These are phyloP conservation scores for Suhomyces bribrorum DNA, from an alignment of 1,139 yeast genomes.

Conservation along the genomic window DNA sequence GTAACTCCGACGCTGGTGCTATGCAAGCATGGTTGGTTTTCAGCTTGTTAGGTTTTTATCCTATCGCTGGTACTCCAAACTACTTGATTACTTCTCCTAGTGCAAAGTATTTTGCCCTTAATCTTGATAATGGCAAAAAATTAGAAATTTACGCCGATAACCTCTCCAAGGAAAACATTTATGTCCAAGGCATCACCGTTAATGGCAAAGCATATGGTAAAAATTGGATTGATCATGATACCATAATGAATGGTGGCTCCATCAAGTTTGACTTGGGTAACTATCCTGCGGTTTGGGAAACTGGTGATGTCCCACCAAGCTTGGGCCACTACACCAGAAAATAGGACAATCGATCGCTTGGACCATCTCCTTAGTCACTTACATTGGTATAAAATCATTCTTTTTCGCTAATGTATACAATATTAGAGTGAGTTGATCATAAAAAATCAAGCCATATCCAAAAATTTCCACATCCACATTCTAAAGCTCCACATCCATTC, in stretches of 20 bases:
- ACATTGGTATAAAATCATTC: background rate
- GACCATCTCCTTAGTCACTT: too few species aligned
- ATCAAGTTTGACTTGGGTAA: conserved; percentile 29
- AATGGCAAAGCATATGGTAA: conserved; percentile 29
- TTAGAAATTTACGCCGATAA: conserved; percentile 29
- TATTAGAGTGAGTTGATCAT: background rate
- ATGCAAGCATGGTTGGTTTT: conserved; percentile 43
- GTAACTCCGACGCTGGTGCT: conserved; percentile 44
- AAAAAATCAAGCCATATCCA: background rate
- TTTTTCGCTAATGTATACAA: too few species aligned
- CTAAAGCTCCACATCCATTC: conserved; percentile 11
- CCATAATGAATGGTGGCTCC: conserved; percentile 28
- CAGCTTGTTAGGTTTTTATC: conserved; percentile 37
- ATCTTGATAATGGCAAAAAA: conserved; percentile 27
- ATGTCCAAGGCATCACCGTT: conserved; percentile 29
- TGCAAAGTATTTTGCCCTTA: conserved; percentile 24
- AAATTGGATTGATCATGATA: conserved; percentile 38
- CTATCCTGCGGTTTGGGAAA: conserved; percentile 28
- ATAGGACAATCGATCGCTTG: too few species aligned
- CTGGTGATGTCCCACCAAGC: conserved; percentile 27
- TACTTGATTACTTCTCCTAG: conserved; percentile 38
- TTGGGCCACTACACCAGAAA: conserved; percentile 23
- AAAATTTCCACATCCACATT: too few species aligned
- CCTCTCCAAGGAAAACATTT: conserved; percentile 22
- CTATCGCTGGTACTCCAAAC: conserved; percentile 39